These are phyloP conservation scores for Malania oleifera DNA, from an alignment of 164 flowering plant species.

Conservation along the genomic window DNA sequence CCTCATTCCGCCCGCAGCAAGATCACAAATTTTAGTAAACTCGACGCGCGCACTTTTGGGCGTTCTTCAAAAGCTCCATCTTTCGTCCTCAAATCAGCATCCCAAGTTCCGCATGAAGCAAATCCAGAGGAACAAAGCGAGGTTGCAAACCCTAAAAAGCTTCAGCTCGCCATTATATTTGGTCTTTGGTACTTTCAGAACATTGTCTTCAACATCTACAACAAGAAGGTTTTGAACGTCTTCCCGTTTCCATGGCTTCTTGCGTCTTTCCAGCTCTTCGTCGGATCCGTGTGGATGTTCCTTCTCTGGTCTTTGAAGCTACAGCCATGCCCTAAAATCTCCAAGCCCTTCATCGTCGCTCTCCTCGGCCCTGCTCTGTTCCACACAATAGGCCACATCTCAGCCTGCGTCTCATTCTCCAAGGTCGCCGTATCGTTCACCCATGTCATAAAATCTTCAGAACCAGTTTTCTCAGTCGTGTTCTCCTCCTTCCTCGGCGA, in stretches of 20 bases:
- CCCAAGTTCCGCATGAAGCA: constrained; percentile 30
- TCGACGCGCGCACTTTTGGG: constrained; percentile 12
- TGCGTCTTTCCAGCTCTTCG: constrained; percentile 73
- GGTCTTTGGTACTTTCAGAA: constrained; percentile 90
- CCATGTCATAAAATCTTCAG: constrained; percentile 85
- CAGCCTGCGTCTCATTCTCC: constrained; percentile 88
- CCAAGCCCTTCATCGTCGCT: constrained; percentile 65
- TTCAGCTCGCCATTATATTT: constrained; percentile 61
- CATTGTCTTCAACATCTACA: constrained; percentile 84
- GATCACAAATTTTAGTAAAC: constrained; percentile 7
- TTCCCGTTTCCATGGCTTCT: constrained; percentile 90
- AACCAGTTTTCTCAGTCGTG: constrained; percentile 80
- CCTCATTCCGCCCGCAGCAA: constrained; percentile 11
- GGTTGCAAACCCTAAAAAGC: constrained; percentile 35
- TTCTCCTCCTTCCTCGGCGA: constrained; percentile 78
- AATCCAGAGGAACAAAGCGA: constrained; percentile 25
- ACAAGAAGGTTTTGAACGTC: constrained; percentile 73
- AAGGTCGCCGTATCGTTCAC: constrained; percentile 97
- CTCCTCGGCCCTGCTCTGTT: constrained; percentile 84
- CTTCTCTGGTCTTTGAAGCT: constrained; percentile 67
- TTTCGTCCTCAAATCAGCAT: constrained; percentile 28
- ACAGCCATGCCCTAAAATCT: constrained; percentile 66
- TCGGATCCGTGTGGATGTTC: constrained; percentile 84
- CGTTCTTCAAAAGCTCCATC: constrained; percentile 21
- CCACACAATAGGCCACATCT: constrained; percentile 87